Base-by-base conservation (phyloP, 805 yeast genomes). In the Helenozyma baotianmanensis region DNA sequence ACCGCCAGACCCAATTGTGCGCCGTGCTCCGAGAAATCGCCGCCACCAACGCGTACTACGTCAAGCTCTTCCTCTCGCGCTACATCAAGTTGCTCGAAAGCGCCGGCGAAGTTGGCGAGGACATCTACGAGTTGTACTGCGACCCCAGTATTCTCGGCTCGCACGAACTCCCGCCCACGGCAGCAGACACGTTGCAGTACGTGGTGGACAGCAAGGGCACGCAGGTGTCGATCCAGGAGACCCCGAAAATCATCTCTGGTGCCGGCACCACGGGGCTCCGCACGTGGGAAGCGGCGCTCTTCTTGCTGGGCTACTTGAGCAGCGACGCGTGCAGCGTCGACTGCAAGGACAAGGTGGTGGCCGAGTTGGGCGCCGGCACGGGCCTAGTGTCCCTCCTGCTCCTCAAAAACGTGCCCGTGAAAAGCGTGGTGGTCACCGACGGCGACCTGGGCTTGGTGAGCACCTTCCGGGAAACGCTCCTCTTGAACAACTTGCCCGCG, bases 271-370 rank as follows among this genome's bases (percentile, higher is more conserved):
- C 97, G 0, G 97, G 97, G 0, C 59, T 78, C 34, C 64, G 97
- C 25, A 90, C 97, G 1, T 89, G 97, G 97, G 96, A 87, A 51
- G 97, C 96, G 2, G 82, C 95, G 0, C 45, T 84, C 6, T 85
- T 66, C 33, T 57, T 90, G 6, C 62, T 82, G 1, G 68, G 77
- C 23, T 81, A 61, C 45, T 44, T 84, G 11, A 42, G 49, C 33
- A 26, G 37, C 6, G 17, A 16, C 32, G 28, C n/a, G 12, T 26
- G 14, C 9, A 33, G 15, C 14, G 23, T 34, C 4, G 24, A 46
- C 3, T 47, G 60, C 12, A 38, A 34, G 2, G 51, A 50, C n/a
- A 48, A 50, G 21, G 51, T 50, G 1, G 60, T 83, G 0, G 51
- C 85, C 9, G 97, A 89, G 48, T 53, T 89, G 15, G 97, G 97